phyloP scores from a whole-genome alignment of 2,329 filamentous ascomycete species.

The Achaetomium macrosporum region DNA sequence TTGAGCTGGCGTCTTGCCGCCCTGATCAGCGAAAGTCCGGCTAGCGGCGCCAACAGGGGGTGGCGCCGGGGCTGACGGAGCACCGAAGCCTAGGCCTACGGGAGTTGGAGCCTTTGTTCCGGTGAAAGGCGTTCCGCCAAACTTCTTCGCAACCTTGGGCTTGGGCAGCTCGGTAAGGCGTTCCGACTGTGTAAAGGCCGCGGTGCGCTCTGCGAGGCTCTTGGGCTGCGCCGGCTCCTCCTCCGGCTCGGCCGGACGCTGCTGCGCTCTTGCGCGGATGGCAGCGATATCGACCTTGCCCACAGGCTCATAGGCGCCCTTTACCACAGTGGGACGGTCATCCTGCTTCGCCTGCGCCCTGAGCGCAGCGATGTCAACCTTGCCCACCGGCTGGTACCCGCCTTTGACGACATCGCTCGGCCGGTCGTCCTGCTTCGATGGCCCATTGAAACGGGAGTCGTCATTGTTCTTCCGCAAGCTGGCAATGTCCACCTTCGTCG shows the following conservation, averaged over 20 bases:
- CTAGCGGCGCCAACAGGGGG: constrained; percentile 73
- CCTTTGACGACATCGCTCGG: constrained; percentile 67
- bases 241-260: constrained; percentile 49
- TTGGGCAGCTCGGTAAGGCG: constrained; percentile 85
- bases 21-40: constrained; percentile 88
- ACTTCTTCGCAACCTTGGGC: constrained; percentile 90
- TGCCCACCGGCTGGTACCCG: constrained; percentile 88
- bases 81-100: constrained; percentile 56
- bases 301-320: constrained; percentile 88
- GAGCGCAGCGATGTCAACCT: constrained; percentile 94
- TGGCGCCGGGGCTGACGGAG: constrained; percentile 53
- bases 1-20: constrained; percentile 93
- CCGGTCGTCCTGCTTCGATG: constrained; percentile 40
- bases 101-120: constrained; percentile 88
- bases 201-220: constrained; percentile 67
- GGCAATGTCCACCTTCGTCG: constrained; percentile 90
- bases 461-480: constrained; percentile 71
- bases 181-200: constrained; percentile 69
- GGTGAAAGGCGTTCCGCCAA: constrained; percentile 65
- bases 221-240: constrained; percentile 40
- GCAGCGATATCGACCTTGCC: constrained; percentile 97
- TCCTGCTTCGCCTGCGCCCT: constrained; percentile 70
- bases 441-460: constrained; percentile 54
- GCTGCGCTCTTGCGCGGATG: constrained; percentile 78
- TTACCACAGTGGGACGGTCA: constrained; percentile 77